Evolutionary conservation across 371 early-diverging fungal genomes (phyloP).

Genomic region (Conidiobolus coronatus): DNA sequence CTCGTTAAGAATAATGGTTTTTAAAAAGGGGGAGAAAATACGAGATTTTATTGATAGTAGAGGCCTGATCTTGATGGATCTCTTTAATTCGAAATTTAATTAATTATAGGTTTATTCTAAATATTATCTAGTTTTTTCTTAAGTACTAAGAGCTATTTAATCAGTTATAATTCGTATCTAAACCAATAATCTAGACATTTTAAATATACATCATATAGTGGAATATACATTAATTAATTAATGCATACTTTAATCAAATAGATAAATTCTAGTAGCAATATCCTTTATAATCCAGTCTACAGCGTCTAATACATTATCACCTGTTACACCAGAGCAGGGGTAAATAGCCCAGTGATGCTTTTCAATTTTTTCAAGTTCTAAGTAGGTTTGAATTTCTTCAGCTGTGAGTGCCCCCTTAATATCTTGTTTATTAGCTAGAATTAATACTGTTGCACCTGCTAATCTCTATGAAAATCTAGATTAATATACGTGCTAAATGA

Average conservation of each 20-base stretch:
- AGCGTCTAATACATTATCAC: slow-evolving; percentile 60
- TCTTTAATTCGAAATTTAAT: too few relatives aligned
- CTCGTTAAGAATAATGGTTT: too few relatives aligned
- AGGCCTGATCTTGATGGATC: too few relatives aligned
- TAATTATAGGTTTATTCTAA: too few relatives aligned
- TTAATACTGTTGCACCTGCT: slow-evolving; percentile 75
- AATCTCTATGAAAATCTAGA: slow-evolving; percentile 23
- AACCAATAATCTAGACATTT: too few relatives aligned
- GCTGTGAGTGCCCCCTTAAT: slow-evolving; percentile 52
- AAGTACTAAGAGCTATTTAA: too few relatives aligned
- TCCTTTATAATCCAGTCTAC: slow-evolving; percentile 88
- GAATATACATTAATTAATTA: too few relatives aligned
- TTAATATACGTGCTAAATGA: slow-evolving; percentile 1
- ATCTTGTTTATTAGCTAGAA: slow-evolving; percentile 95
- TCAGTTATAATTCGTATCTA: too few relatives aligned
- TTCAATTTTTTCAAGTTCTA: slow-evolving; percentile 45
- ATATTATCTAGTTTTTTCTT: too few relatives aligned
- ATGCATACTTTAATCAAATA: slow-evolving; percentile 32
- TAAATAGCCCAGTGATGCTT: slow-evolving; percentile 85
- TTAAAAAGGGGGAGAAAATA: too few relatives aligned
- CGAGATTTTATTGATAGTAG: too few relatives aligned
- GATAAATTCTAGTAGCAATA: slow-evolving; percentile 67
- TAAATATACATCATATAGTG: too few relatives aligned
- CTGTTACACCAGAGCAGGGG: slow-evolving; percentile 76
- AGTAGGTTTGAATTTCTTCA: slow-evolving; percentile 42